Base-by-base conservation (phyloP, 106 monocot species). In the Agapanthus africanus region DNA sequence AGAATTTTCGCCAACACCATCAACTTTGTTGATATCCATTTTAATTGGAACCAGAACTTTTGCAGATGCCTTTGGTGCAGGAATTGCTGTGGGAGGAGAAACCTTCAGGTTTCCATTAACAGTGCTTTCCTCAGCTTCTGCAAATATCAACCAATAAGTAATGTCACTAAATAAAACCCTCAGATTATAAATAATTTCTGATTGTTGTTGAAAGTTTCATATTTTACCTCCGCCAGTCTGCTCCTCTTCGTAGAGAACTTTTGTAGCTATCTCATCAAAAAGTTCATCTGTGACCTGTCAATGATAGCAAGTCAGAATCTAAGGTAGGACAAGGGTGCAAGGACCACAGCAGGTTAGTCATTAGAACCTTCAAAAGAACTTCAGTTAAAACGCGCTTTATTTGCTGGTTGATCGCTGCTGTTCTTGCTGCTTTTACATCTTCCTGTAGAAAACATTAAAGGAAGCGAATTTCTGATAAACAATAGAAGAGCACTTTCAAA, bases 231-330 rank as follows among this genome's bases (percentile, higher is more conserved):
- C 89, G 39, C 40, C 49, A 63, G 72, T 49, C 15, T 37, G 63
- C 42, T 89, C 80, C 68, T 82, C 89, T 75, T 85, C 89, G 72
- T 70, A 60, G 15, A 89, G 71, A 78, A 89, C 82, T 79, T 85
- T 89, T 46, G 77, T 89, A 30, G 89, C 89, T 41, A 89, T 89
- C 74, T 89, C 85, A 77, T 89, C 85, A 75, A 89, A 89, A 74
- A 89, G 85, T 68, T 89, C 85, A 82, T 89, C 82, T 68, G 89
- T 89, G 14, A 89, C 89, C 89, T 89, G 77, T 71, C 51, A 59
- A 65, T 37, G 19, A 47, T 56, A 36, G 54, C 42, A 40, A 39
- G 19, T 76, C 7, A 79, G 39, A n/a, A 60, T 8, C 21, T 47
- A 37, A 28, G 9, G 22, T 0, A 59, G 13, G 14, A 25, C 18